Evolutionary conservation across 2,329 filamentous ascomycete species (phyloP), one percentile per base, ranked within the genome.

Genomic region (Grosmannia serpens): DNA sequence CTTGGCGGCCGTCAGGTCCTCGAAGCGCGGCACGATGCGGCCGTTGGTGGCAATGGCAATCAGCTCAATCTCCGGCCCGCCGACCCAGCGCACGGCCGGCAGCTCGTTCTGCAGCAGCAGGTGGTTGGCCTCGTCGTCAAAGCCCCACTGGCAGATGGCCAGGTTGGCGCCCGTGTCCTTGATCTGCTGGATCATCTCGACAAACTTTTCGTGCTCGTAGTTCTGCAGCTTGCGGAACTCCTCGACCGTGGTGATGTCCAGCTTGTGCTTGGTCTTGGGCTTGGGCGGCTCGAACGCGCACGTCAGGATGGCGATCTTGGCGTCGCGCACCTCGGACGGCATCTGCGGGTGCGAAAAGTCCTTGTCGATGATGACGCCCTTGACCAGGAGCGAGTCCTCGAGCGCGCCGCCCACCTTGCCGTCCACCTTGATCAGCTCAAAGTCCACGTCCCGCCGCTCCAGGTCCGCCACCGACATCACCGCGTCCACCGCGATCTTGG

Each of bases 281-380:
- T 99, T 99, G 55, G 94, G 94, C 35, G 94, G 94, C 77, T 99
- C 94, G 70, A 99, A 99, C 4, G 94, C 91, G 73, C 94, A 99
- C 56, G 94, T 99, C 61, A 99, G 78, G 68, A 99, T 99, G 66
- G 94, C 94, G 69, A 99, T 85, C 79, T 96, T 97, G 70, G 94
- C 95, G 74, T 99, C 91, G 67, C 80, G 83, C 64, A 99, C 92
- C 74, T 96, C 91, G 55, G 88, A 89, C 13, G 94, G 94, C 94
- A 99, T 99, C 77, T 99, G 94, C 15, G 94, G 94, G 73, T 99
- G 94, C 41, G 94, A 97, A 74, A 99, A 99, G 77, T 99, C 95
- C 79, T 99, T 99, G 83, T 99, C 94, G 72, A 99, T 83, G 71
- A 99, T 95, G 64, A 99, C 94, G 71, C 94, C 94, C 77, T 97